These are phyloP conservation scores for Umbelopsis sp. DNA, from an alignment of 192 early-diverging fungal species.

Conservation along the genomic window DNA sequence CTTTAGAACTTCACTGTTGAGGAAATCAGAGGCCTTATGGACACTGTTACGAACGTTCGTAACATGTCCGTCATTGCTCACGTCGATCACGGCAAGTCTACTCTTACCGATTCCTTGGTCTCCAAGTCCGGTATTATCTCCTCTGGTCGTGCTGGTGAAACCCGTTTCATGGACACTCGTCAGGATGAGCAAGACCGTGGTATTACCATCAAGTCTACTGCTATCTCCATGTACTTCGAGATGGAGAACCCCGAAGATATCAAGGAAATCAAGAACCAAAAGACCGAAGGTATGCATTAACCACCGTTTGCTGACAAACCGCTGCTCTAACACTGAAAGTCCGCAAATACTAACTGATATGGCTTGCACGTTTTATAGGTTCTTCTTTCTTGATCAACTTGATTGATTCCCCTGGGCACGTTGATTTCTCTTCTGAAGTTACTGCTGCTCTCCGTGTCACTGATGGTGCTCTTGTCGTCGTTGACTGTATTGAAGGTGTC, in stretches of 20 bases:
- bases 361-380: constrained; percentile 41
- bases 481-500: constrained; percentile 98
- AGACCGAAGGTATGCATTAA: constrained; percentile 66
- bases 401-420: constrained; percentile 99
- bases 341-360: constrained; percentile 3
- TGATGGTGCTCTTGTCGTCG: constrained; percentile 98
- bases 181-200: constrained; percentile 98
- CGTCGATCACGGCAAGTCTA: constrained; percentile 99
- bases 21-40: constrained; percentile 52
- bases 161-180: constrained; percentile 97
- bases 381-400: constrained; percentile 98
- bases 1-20: constrained; percentile 55
- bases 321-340: background rate
- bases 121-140: constrained; percentile 99
- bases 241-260: constrained; percentile 81
- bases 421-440: constrained; percentile 99
- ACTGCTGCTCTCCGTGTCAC: constrained; percentile 98
- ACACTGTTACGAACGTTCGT: constrained; percentile 85
- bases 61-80: constrained; percentile 99
- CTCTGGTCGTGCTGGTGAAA: constrained; percentile 90
- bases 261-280: constrained; percentile 78
- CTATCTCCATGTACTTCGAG: constrained; percentile 98
- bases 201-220: constrained; percentile 99
- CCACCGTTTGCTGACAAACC: constrained; percentile 13
- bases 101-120: constrained; percentile 94